These are phyloP conservation scores for Zygosaccharomyces pseudorouxii DNA, from an alignment of 805 yeast species.

Conservation along the genomic window DNA sequence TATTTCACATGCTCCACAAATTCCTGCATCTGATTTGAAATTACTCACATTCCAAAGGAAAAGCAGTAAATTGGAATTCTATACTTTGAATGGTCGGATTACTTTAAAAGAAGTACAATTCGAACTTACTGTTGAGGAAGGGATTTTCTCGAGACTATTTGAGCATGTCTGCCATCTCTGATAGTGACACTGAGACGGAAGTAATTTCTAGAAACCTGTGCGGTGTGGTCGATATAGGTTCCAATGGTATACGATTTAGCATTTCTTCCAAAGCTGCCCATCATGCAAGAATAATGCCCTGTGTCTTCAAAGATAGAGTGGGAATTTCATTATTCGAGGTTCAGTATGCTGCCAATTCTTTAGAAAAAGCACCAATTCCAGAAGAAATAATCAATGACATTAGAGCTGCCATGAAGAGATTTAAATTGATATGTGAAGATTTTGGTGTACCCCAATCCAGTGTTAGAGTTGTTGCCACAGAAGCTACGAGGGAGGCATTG, in stretches of 20 bases:
- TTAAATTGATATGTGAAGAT: conserved; percentile 64
- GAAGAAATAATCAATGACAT: conserved; percentile 54
- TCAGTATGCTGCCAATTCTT: conserved; percentile 41
- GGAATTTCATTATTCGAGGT: conserved; percentile 66
- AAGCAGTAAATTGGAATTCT: background rate
- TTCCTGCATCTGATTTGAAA: background rate
- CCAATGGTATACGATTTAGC: conserved; percentile 69
- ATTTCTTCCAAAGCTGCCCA: conserved; percentile 64
- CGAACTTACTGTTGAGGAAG: background rate
- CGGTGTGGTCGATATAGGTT: conserved; percentile 73
- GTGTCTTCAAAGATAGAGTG: conserved; percentile 68
- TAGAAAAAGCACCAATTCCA: conserved; percentile 50
- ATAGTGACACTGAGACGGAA: conserved; percentile 43
- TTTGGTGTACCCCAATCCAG: conserved; percentile 62
- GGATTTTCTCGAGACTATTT: background rate
- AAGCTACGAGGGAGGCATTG: conserved; percentile 66
- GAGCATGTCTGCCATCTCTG: conserved; percentile 28
- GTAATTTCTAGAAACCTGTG: conserved; percentile 54
- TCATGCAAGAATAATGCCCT: conserved; percentile 73
- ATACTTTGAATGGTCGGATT: background rate
- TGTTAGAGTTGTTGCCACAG: conserved; percentile 68
- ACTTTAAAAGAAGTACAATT: background rate
- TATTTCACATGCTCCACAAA: background rate
- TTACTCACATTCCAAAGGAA: background rate
- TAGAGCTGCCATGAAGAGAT: conserved; percentile 59